A percentile compares a stretch with the other conserved stretches of the same genome.
These are phyloP conservation scores for Leucocoprinus birnbaumii DNA, from an alignment of 768 basidiomycete species.

Conservation along the genomic window DNA sequence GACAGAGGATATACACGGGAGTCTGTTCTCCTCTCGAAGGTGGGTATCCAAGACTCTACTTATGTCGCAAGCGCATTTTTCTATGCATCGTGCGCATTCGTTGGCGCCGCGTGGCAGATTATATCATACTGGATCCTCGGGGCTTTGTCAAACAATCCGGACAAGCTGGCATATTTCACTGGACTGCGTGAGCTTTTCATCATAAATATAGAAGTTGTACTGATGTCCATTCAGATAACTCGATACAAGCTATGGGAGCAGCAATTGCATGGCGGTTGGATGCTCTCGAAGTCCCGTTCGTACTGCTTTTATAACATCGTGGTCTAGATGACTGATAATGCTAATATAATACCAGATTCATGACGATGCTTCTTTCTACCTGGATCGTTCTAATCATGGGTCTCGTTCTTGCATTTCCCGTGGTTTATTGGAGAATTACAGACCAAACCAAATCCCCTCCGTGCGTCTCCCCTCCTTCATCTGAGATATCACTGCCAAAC, in stretches of 20 bases:
- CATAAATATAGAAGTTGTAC: not conserved
- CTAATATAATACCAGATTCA: conserved; percentile 36
- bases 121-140: conserved; percentile 83
- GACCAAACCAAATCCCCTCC: conserved; percentile 50
- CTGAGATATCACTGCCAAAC: no score
- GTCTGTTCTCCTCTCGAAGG: conserved; percentile 38
- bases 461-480: conserved; percentile 17
- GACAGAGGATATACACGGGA: conserved; percentile 56
- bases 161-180: conserved; percentile 76
- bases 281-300: conserved; percentile 60
- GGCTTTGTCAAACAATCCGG: conserved; percentile 80
- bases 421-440: conserved; percentile 70
- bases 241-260: conserved; percentile 73
- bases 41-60: conserved; percentile 55
- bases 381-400: conserved; percentile 68
- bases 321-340: not conserved
- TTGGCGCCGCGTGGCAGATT: conserved; percentile 87
- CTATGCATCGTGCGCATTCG: conserved; percentile 69
- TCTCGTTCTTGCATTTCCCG: conserved; percentile 62
- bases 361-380: conserved; percentile 72
- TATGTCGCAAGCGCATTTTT: conserved; percentile 59
- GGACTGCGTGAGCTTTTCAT: conserved; percentile 65
- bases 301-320: conserved; percentile 12
- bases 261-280: conserved; percentile 74
- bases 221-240: conserved; percentile 48